phyloP scores from a whole-genome alignment of 2,329 filamentous ascomycete species.

The Colletotrichum lindemuthianum region DNA sequence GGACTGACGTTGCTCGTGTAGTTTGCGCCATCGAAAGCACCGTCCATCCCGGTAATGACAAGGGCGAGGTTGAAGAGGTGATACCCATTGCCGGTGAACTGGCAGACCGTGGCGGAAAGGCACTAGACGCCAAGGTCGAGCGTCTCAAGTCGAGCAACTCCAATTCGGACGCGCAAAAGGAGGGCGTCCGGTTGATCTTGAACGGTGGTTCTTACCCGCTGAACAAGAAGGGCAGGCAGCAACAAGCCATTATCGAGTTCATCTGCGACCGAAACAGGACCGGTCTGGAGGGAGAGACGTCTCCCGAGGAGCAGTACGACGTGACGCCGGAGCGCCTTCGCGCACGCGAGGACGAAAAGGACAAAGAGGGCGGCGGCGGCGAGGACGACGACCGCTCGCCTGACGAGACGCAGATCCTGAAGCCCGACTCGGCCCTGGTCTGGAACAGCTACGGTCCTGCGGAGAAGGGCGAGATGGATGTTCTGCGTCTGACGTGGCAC shows the following conservation, averaged over 20 bases:
- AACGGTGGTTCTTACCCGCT: constrained; percentile 65
- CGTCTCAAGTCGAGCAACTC: constrained; percentile 73
- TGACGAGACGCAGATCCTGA: constrained; percentile 62
- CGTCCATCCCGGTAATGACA: constrained; percentile 57
- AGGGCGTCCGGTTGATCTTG: constrained; percentile 78
- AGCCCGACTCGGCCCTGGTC: constrained; percentile 71
- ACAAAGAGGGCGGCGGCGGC: constrained; percentile 49
- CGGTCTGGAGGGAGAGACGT: constrained; percentile 78
- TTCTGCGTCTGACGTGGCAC: constrained; percentile 82
- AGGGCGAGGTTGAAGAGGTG: constrained; percentile 63
- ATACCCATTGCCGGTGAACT: constrained; percentile 82
- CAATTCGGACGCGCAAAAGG: constrained; percentile 71
- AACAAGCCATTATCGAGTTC: constrained; percentile 86
- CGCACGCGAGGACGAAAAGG: constrained; percentile 43
- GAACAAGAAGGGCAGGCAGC: constrained; percentile 66
- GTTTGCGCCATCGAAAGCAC: constrained; percentile 80
- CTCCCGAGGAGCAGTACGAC: constrained; percentile 64
- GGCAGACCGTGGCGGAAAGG: constrained; percentile 62
- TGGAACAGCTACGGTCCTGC: constrained; percentile 78
- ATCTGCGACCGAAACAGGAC: constrained; percentile 78
- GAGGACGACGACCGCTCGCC: constrained; percentile 46
- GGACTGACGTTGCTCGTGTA: constrained; percentile 44
- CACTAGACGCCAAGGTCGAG: constrained; percentile 73
- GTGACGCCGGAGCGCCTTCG: constrained; percentile 40
- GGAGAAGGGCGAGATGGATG: constrained; percentile 64